Evolutionary conservation across 208 protist species (phyloP), one percentile per base, ranked within the genome.

Genomic region (Leishmania amazonensis): DNA sequence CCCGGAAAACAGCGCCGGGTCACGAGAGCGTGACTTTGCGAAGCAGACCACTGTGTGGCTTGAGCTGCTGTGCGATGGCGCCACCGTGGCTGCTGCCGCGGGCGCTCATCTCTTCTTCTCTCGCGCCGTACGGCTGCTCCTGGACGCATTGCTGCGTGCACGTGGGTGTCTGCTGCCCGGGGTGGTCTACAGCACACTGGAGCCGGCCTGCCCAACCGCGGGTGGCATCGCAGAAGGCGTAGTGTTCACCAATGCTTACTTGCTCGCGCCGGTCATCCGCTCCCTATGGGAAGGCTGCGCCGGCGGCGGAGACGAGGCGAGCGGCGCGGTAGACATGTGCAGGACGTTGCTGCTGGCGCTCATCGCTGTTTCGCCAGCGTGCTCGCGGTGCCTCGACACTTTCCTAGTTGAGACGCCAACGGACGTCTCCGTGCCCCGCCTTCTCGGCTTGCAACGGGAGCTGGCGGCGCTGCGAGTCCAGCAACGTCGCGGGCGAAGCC

Each of bases 151-250:
- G 8, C 35, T 79, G 21, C 76, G 78, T 51, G 54, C 77, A 6
- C 82, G 78, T 57, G 82, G 73, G n/a, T 75, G 82, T 47, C 65
- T 85, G 64, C 54, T 85, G n/a, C 78, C 82, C 35, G 73, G 49
- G 73, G 51, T 53, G 17, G 73, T 42, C n/a, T 85, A 81, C 64
- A 15, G 49, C 13, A 21, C 31, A 3, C 51, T 85, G 73, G 82
- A 81, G 65, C 77, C 71, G 4, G 40, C 28, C 53, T 79, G 64
- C 31, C 42, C 73, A 0, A 21, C 67, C 6, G 35, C 53, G 0
- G 78, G 73, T 28, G 78, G 73, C 53, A 1, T 78, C 53, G 42
- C 64, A n/a, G 82, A 85, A 38, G 58, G 31, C 4, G 73, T 76
- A 0, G 49, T 31, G 8, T 85, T 85, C 67, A 24, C 74, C 3